Conservation (phyloP, 768 basidiomycete species). For the Chalciporus chontae region DNA sequence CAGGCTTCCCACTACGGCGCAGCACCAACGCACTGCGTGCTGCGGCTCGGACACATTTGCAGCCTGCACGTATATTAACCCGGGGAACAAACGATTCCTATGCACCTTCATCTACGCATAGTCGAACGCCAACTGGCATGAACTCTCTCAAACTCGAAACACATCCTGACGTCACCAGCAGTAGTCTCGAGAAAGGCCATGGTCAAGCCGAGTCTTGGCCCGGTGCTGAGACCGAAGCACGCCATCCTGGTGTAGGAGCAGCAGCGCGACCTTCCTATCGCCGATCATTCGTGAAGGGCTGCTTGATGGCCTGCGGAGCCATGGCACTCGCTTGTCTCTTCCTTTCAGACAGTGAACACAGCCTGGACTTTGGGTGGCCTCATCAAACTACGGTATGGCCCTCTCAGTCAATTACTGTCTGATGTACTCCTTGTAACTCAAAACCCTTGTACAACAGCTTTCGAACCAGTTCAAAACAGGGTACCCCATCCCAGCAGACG, state of each 20-base stretch:
- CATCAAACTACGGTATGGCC: slow-evolving; percentile 9
- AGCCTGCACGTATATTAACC: no score
- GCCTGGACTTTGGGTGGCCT: neutral
- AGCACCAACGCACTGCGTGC: no score
- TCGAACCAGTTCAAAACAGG: neutral
- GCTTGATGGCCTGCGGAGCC: slow-evolving; percentile 4
- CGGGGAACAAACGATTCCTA: no score
- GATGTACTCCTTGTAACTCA: no score
- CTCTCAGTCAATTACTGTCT: no score
- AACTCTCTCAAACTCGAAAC: slow-evolving; percentile 5
- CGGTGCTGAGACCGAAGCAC: neutral
- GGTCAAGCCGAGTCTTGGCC: slow-evolving; percentile 2
- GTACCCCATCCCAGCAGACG: neutral
- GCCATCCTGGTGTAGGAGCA: neutral
- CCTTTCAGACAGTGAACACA: slow-evolving; percentile 5
- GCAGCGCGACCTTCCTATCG: neutral
- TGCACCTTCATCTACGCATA: neutral
- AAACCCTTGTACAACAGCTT: slow-evolving; percentile 4
- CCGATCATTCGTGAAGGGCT: slow-evolving; percentile 10
- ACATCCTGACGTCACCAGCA: neutral
- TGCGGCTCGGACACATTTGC: neutral
- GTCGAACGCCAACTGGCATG: slow-evolving; percentile 6
- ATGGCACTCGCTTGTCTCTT: slow-evolving; percentile 13
- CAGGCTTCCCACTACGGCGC: no score
- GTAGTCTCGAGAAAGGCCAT: slow-evolving; percentile 19